Evolutionary conservation across 768 basidiomycete species (phyloP), one percentile per base, ranked within the genome.

Genomic region (Agaricus sinodeliciosus): DNA sequence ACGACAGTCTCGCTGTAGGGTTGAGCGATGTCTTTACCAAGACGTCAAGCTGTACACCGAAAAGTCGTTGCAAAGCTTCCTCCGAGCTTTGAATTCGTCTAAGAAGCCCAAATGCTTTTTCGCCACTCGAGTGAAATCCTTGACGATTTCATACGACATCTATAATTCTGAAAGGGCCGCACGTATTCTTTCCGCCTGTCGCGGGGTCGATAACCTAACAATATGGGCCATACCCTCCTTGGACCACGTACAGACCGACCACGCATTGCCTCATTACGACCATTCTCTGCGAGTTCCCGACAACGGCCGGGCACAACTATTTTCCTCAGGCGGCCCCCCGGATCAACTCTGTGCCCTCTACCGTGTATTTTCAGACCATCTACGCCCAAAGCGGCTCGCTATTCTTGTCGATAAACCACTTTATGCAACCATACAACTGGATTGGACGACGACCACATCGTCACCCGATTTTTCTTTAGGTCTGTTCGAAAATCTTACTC

Each of bases 1-100:
- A 51, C 11, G 40, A 44, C 37, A 40, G 13, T 16, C 27, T 48
- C 12, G 11, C 18, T n/a, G 9, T 41, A 72, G 72, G 72, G 63
- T 72, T 4, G 70, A 72, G 43, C 57, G 57, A 28, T 62, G 70
- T 28, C 59, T 75, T 22, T 73, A 73, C 55, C 56, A 64, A 9
- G 60, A 65, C 9, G 69, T 73, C 0, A 60, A 59, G 37, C 61
- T 75, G 12, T 60, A 58, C 49, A 66, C 64, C 8, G 64, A 67
- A 45, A 63, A 63, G 18, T 67, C 69, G 2, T 63, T 62, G 22
- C 65, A 61, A 26, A 61, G 65, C 9, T 73, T 75, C 49, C 60
- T 75, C 3, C 65, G 70, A 25, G 72, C 72, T 1, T 63, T 73
- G 48, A 63, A 69, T 40, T 67, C 68, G 9, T 68, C 69, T 4